Percentiles rank a stretch among this genome's conserved stretches.
Conservation (phyloP, 78 protist species). For the Bodo saltans region DNA sequence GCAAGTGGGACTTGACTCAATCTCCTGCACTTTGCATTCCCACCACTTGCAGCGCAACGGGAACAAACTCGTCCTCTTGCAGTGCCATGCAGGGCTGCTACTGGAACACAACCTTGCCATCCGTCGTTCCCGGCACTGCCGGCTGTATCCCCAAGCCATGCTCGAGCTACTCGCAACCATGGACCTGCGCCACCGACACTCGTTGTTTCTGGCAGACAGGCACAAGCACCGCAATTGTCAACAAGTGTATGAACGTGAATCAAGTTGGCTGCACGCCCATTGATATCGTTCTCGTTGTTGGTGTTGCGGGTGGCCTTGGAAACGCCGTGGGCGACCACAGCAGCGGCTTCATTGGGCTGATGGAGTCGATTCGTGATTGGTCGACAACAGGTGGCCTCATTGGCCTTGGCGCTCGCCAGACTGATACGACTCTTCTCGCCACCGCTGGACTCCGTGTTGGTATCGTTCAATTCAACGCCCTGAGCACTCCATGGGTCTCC, state of each 20-base stretch:
- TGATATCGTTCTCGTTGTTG: background rate
- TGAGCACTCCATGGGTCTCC: background rate
- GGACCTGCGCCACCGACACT: background rate
- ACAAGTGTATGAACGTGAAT: background rate
- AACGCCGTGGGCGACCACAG: background rate
- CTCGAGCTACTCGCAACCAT: background rate
- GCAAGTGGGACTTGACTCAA: background rate
- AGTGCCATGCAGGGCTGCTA: background rate
- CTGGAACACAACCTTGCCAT: background rate
- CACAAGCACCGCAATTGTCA: too few species aligned
- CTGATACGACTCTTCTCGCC: background rate
- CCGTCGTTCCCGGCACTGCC: background rate
- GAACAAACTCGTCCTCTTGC: background rate
- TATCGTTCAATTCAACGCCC: background rate
- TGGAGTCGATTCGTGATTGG: background rate
- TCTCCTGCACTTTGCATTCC: background rate
- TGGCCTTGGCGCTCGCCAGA: background rate
- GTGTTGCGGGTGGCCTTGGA: background rate
- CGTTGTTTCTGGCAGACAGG: conserved; percentile 13
- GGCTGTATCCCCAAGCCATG: background rate
- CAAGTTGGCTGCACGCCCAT: background rate
- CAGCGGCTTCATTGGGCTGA: background rate
- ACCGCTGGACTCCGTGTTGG: conserved; percentile 7
- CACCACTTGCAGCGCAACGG: background rate
- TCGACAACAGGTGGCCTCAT: background rate